Conservation (phyloP, 2,329 filamentous ascomycete species). For the Alternaria infectoria region DNA sequence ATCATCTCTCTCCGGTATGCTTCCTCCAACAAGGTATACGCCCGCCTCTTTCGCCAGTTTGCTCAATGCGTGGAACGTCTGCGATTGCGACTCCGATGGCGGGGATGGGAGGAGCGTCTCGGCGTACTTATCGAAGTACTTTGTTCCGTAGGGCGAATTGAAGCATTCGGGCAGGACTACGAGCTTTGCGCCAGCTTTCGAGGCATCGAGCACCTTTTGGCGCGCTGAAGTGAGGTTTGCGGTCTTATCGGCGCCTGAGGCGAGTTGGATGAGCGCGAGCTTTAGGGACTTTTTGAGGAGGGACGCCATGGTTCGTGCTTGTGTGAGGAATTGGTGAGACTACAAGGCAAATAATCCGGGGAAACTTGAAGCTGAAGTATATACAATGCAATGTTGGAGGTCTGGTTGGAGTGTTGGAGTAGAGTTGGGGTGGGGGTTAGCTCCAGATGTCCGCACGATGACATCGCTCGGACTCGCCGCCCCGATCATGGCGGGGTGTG, state of each 20-base stretch:
- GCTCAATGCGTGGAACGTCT: constrained; percentile 84
- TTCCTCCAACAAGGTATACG: constrained; percentile 86
- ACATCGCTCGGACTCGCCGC: constrained; percentile 4
- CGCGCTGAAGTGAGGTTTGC: constrained; percentile 83
- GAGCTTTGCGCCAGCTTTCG: constrained; percentile 75
- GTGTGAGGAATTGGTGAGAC: not conserved
- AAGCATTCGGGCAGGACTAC: constrained; percentile 98
- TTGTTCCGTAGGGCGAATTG: constrained; percentile 94
- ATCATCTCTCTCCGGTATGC: constrained; percentile 81
- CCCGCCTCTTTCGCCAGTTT: constrained; percentile 78
- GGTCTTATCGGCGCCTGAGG: constrained; percentile 71
- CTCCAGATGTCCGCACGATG: not conserved
- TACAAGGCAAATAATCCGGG: not conserved
- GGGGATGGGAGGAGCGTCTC: constrained; percentile 84
- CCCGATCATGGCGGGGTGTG: constrained; percentile 5
- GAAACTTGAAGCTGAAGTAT: not conserved
- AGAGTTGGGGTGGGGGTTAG: constrained; percentile 9
- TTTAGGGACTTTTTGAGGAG: constrained; percentile 48
- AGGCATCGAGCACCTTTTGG: constrained; percentile 81
- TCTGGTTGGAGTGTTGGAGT: constrained; percentile 9
- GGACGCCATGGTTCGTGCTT: constrained; percentile 25
- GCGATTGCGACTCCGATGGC: constrained; percentile 71
- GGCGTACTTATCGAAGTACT: constrained; percentile 90
- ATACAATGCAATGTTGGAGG: not conserved
- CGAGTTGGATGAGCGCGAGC: constrained; percentile 57